These are phyloP conservation scores for Aulographum hederae DNA, from an alignment of 2,329 filamentous ascomycete genomes.

Conservation along the genomic window DNA sequence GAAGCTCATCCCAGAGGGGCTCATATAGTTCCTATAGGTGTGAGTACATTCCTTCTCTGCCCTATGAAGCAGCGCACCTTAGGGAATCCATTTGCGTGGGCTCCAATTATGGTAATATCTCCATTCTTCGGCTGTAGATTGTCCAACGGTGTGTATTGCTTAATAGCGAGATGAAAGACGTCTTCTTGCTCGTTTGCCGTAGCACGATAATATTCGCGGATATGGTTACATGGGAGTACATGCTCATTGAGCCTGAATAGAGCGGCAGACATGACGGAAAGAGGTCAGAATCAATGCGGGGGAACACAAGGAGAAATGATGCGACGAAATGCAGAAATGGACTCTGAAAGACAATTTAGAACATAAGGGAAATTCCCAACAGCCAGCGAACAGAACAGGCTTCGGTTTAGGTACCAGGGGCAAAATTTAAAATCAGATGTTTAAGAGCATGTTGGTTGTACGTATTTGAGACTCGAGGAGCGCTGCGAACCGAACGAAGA, in stretches of 20 bases:
- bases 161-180: conserved; percentile 53
- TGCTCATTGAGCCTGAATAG: conserved; percentile 56
- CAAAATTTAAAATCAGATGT: too few species aligned
- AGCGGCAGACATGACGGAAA: conserved; percentile 17
- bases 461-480: too few species aligned
- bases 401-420: too few species aligned
- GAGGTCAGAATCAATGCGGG: background rate
- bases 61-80: conserved; percentile 38
- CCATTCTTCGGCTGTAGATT: conserved; percentile 50
- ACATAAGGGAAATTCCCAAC: too few species aligned
- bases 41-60: conserved; percentile 4
- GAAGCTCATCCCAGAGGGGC: conserved; percentile 72
- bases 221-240: conserved; percentile 53
- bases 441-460: too few species aligned
- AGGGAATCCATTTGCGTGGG: conserved; percentile 82
- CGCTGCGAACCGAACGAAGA: too few species aligned
- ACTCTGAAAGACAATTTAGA: too few species aligned
- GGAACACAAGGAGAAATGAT: background rate
- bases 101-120: conserved; percentile 69
- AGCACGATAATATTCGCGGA: conserved; percentile 63
- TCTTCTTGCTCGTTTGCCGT: conserved; percentile 59
- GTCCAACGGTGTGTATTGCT: conserved; percentile 69
- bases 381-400: too few species aligned
- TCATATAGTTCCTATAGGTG: conserved; percentile 64
- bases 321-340: background rate